These are phyloP conservation scores for Sclerotinia glacialis DNA, from an alignment of 2,329 filamentous ascomycete species.

Conservation along the genomic window DNA sequence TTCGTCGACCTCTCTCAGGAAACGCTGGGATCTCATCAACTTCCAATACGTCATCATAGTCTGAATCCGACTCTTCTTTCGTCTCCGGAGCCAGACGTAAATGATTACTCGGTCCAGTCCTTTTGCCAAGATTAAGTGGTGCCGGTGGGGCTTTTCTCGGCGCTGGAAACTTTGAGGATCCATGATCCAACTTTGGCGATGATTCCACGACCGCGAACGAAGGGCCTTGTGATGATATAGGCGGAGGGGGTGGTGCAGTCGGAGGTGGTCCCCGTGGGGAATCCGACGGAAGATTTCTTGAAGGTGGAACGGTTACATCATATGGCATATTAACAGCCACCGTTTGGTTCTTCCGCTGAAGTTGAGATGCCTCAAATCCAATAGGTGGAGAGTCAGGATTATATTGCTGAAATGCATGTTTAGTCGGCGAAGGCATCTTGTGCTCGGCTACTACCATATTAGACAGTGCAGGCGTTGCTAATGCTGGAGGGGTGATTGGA, in stretches of 20 bases:
- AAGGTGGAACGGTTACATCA: slow-evolving; percentile 53
- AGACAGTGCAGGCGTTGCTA: slow-evolving; percentile 41
- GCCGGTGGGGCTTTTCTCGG: slow-evolving; percentile 81
- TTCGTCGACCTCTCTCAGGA: slow-evolving; percentile 67
- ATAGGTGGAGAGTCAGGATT: slow-evolving; percentile 42
- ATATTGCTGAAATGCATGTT: slow-evolving; percentile 57
- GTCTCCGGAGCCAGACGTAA: slow-evolving; percentile 45
- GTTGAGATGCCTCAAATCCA: slow-evolving; percentile 44
- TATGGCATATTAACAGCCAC: slow-evolving; percentile 48
- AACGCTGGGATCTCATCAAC: slow-evolving; percentile 59
- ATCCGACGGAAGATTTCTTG: slow-evolving; percentile 52
- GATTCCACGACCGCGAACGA: slow-evolving; percentile 45
- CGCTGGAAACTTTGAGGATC: slow-evolving; percentile 54
- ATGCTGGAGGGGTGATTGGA: slow-evolving; percentile 60
- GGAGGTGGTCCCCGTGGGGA: slow-evolving; percentile 37
- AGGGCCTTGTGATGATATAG: slow-evolving; percentile 30
- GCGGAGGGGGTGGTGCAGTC: slow-evolving; percentile 33
- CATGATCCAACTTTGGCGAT: slow-evolving; percentile 42
- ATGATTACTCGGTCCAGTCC: slow-evolving; percentile 43
- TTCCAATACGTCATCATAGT: slow-evolving; percentile 77
- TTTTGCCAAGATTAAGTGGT: slow-evolving; percentile 67
- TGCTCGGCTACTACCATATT: slow-evolving; percentile 54
- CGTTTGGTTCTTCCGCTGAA: slow-evolving; percentile 46
- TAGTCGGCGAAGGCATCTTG: slow-evolving; percentile 58
- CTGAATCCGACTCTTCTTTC: slow-evolving; percentile 69